Percentiles rank a stretch among this genome's conserved stretches.
phyloP scores from a whole-genome alignment of 768 basidiomycete species.

The Rhodosporidiobolus sp. region DNA sequence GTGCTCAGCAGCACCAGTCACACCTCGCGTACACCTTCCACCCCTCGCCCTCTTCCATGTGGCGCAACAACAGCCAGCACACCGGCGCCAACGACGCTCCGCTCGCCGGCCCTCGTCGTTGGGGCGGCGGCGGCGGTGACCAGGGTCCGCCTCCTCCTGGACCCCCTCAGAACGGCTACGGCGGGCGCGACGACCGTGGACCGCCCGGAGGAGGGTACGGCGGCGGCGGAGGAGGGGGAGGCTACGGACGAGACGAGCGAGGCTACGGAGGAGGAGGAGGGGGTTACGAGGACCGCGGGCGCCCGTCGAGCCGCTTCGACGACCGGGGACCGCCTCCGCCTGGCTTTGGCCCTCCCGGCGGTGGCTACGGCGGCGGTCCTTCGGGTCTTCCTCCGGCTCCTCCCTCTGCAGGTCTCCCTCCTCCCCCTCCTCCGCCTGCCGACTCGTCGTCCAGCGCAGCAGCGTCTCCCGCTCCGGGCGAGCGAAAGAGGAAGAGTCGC shows the following conservation, averaged over 20 bases:
- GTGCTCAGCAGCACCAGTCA: background rate
- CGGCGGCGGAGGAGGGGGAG: constrained; percentile 1
- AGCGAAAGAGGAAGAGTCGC: constrained; percentile 91
- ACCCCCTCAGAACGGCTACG: constrained; percentile 14
- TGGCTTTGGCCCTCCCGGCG: background rate
- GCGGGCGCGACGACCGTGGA: background rate
- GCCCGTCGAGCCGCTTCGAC: constrained; percentile 20
- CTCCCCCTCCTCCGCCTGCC: constrained; percentile 18
- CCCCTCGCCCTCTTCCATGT: constrained; percentile 12
- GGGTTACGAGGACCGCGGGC: constrained; percentile 25
- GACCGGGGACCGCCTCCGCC: constrained; percentile 27
- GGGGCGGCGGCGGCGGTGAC: constrained; percentile 38
- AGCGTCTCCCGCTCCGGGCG: constrained; percentile 42
- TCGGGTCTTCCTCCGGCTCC: constrained; percentile 18
- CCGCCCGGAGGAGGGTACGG: constrained; percentile 15
- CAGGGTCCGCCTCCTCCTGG: background rate
- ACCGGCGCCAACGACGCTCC: constrained; percentile 40
- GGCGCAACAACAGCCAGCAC: constrained; percentile 24
- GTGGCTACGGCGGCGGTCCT: constrained; percentile 1
- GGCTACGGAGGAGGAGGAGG: constrained; percentile 6
- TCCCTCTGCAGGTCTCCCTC: constrained; percentile 9
- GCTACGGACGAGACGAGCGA: constrained; percentile 3
- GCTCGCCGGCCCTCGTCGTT: constrained; percentile 31
- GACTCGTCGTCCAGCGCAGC: background rate
- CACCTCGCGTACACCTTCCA: too few species aligned